Conservation (phyloP, 495 filamentous ascomycete species). For the Aspergillus nidulans region DNA sequence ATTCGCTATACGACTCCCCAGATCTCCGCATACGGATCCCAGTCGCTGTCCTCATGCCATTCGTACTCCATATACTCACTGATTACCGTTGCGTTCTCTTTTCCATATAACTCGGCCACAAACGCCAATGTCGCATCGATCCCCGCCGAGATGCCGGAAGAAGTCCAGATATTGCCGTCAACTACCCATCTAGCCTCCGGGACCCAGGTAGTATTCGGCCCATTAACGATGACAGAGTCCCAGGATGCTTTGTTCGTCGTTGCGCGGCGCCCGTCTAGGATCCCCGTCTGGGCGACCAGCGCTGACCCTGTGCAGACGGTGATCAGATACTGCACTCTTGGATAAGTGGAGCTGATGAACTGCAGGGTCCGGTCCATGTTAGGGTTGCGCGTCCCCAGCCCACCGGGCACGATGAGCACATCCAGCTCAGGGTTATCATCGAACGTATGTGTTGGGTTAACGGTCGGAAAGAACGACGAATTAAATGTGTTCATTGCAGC, state of each 20-base stretch:
- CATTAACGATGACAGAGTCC: slow-evolving; percentile 27
- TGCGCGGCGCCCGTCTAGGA: slow-evolving; percentile 55
- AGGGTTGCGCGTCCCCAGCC: slow-evolving; percentile 44
- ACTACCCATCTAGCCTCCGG: slow-evolving; percentile 58
- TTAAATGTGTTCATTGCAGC: neutral
- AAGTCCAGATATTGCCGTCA: slow-evolving; percentile 66
- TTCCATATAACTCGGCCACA: slow-evolving; percentile 8
- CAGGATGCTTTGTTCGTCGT: slow-evolving; percentile 45
- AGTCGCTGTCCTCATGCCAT: neutral
- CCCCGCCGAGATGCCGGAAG: slow-evolving; percentile 57
- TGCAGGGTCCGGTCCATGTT: slow-evolving; percentile 29
- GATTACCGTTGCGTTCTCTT: neutral
- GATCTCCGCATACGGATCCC: slow-evolving; percentile 7
- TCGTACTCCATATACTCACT: slow-evolving; percentile 4
- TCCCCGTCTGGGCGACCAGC: slow-evolving; percentile 48
- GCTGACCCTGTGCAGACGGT: slow-evolving; percentile 59
- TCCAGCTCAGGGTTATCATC: slow-evolving; percentile 42
- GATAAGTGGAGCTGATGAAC: slow-evolving; percentile 42
- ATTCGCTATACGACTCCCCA: neutral
- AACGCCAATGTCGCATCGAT: slow-evolving; percentile 52
- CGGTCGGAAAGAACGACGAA: slow-evolving; percentile 31
- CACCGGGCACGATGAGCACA: slow-evolving; percentile 64
- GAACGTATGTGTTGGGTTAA: slow-evolving; percentile 63
- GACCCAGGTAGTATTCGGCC: slow-evolving; percentile 54
- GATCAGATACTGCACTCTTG: slow-evolving; percentile 50